Evolutionary conservation across 2,329 filamentous ascomycete genomes (phyloP).

Genomic region (Colletotrichum sp.): DNA sequence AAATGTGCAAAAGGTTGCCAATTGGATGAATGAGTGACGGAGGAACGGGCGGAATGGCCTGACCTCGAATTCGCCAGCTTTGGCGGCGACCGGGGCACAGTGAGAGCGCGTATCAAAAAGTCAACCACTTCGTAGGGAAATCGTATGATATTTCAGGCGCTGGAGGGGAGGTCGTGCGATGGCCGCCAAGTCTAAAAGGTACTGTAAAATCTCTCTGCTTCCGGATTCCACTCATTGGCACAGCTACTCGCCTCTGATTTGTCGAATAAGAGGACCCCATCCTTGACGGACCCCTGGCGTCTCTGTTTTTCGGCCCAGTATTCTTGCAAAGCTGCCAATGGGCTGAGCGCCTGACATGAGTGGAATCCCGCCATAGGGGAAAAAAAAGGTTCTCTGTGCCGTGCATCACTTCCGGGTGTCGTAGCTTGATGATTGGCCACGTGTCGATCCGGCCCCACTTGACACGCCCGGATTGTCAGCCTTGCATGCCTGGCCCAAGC

Average conservation of each 20-base stretch:
- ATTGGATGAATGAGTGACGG: slow-evolving; percentile 1
- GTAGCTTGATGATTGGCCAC: neutral
- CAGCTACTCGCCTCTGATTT: neutral
- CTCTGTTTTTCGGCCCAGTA: neutral
- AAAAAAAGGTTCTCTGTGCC: neutral
- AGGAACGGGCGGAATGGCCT: slow-evolving; percentile 22
- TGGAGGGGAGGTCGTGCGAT: slow-evolving; percentile 31
- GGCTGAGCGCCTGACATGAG: neutral
- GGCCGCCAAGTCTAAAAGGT: slow-evolving; percentile 4
- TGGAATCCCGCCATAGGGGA: neutral
- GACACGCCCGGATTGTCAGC: neutral
- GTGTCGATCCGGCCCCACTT: neutral
- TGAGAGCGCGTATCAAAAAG: slow-evolving; percentile 20
- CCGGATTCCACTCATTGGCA: neutral
- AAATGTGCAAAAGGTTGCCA: slow-evolving; percentile 2
- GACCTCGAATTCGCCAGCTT: slow-evolving; percentile 22
- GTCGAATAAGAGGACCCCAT: neutral
- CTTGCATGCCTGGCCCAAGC: slow-evolving; percentile 9
- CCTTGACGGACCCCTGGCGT: neutral
- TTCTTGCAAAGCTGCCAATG: neutral
- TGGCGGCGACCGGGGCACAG: slow-evolving; percentile 20
- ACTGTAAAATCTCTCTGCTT: neutral
- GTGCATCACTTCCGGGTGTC: neutral
- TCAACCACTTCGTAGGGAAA: slow-evolving; percentile 24
- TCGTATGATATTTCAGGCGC: slow-evolving; percentile 46